Percentiles rank a stretch among this genome's conserved stretches.
Evolutionary conservation across 2,329 filamentous ascomycete species (phyloP).

Genomic region (Xylariales sp.): DNA sequence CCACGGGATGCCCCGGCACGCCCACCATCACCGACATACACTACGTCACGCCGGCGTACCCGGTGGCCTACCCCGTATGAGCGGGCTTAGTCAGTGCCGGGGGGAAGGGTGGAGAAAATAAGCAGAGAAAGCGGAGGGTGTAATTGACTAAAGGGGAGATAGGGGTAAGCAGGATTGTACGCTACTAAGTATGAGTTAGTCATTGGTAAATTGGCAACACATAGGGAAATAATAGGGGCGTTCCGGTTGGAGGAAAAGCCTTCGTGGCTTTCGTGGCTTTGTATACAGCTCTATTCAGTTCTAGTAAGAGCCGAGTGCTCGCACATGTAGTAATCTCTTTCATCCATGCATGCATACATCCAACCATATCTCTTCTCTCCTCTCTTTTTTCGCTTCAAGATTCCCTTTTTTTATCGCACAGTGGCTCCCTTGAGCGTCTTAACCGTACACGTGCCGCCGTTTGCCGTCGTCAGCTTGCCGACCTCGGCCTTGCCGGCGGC

Average conservation of each 20-base stretch:
- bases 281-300: conserved; percentile 37
- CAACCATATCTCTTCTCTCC: neutral
- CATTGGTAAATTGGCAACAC: neutral
- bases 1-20: conserved; percentile 44
- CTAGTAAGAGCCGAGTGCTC: conserved; percentile 24
- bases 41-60: conserved; percentile 40
- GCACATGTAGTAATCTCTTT: conserved; percentile 15
- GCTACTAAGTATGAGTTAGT: neutral
- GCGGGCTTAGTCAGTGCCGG: too few relatives aligned
- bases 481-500: conserved; percentile 77
- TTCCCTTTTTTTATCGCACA: conserved; percentile 72
- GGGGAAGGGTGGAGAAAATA: neutral
- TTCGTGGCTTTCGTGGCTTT: neutral
- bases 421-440: conserved; percentile 81
- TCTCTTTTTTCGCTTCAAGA: neutral
- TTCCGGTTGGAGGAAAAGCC: neutral
- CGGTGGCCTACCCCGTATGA: conserved; percentile 24
- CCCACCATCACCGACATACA: conserved; percentile 40
- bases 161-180: too few relatives aligned
- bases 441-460: conserved; percentile 84
- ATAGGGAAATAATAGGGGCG: neutral
- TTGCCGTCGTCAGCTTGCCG: conserved; percentile 78
- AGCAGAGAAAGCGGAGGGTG: neutral
- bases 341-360: neutral
- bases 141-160: neutral